phyloP scores from a whole-genome alignment of 192 early-diverging fungal genomes.

The Coemansia sp. region DNA sequence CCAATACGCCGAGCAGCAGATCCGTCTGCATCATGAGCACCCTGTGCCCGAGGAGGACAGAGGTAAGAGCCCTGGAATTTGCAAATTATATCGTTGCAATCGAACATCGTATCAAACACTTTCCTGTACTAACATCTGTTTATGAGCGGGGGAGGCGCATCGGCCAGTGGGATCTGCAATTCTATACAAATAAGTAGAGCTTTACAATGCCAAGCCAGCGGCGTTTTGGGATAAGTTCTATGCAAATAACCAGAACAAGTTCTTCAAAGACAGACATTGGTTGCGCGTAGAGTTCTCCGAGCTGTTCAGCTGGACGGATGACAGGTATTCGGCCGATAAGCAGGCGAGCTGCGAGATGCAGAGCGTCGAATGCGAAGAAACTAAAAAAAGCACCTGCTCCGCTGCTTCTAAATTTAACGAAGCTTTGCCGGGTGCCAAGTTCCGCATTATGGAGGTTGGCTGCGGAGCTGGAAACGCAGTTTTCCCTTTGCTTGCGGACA shows the following conservation, averaged over 20 bases:
- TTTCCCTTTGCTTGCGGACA: conserved; percentile 69
- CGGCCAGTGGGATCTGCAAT: too few species aligned
- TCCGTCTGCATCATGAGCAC: conserved; percentile 67
- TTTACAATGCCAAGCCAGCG: conserved; percentile 57
- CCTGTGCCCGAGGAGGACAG: conserved; percentile 59
- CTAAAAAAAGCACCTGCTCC: not conserved
- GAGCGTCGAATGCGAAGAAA: not conserved
- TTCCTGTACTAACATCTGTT: too few species aligned
- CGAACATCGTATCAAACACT: too few species aligned
- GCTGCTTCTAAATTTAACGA: not conserved
- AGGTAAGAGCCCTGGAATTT: conserved; percentile 23
- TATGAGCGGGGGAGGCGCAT: too few species aligned
- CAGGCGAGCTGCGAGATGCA: not conserved
- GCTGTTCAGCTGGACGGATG: conserved; percentile 58
- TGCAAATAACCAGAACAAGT: conserved; percentile 72
- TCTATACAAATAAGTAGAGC: conserved; percentile 26
- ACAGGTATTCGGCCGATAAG: conserved; percentile 19
- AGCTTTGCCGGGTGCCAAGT: conserved; percentile 10
- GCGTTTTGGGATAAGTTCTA: conserved; percentile 76
- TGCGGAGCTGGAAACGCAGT: conserved; percentile 80
- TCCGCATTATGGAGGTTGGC: conserved; percentile 71
- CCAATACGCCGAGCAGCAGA: conserved; percentile 67
- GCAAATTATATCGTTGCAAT: too few species aligned
- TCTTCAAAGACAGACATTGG: conserved; percentile 99
- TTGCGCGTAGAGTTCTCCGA: conserved; percentile 90